Percentiles rank a stretch among this genome's conserved stretches.
Evolutionary conservation across 2,329 filamentous ascomycete genomes (phyloP).

Genomic region (Epichloe baconii): DNA sequence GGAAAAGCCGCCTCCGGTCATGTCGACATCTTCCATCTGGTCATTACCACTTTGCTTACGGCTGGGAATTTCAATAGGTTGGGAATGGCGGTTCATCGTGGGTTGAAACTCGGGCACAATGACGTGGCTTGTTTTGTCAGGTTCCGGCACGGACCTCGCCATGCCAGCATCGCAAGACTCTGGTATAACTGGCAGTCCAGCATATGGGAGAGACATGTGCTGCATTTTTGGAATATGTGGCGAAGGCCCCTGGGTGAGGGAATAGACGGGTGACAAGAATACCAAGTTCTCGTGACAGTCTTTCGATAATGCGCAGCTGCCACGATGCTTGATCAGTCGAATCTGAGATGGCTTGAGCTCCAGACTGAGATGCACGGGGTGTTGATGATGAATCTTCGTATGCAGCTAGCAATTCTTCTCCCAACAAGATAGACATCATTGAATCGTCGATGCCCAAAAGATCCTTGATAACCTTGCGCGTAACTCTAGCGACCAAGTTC

Average conservation of each 20-base stretch:
- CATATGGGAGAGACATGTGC: constrained; percentile 58
- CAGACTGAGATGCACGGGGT: constrained; percentile 28
- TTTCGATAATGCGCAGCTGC: constrained; percentile 69
- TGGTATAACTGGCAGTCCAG: constrained; percentile 56
- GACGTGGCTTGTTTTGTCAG: constrained; percentile 12
- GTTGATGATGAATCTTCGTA: constrained; percentile 35
- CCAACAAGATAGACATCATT: constrained; percentile 73
- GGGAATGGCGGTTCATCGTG: constrained; percentile 26
- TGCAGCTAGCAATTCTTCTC: constrained; percentile 54
- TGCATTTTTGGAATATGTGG: constrained; percentile 58
- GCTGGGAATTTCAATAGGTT: constrained; percentile 24
- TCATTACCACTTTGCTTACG: constrained; percentile 12
- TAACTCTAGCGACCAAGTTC: constrained; percentile 68
- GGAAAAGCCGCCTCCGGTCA: constrained; percentile 29
- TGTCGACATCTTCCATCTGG: constrained; percentile 12
- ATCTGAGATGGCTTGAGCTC: constrained; percentile 17
- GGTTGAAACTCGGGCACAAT: constrained; percentile 32
- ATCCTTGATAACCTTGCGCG: constrained; percentile 74
- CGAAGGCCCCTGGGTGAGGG: constrained; percentile 73
- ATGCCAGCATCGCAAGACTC: constrained; percentile 30
- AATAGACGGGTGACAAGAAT: constrained; percentile 71
- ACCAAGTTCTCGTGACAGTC: constrained; percentile 77
- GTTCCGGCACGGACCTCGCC: constrained; percentile 13
- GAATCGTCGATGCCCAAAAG: constrained; percentile 84
- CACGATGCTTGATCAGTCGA: constrained; percentile 37